These are phyloP conservation scores for Yamadazyma tumulicola DNA, from an alignment of 805 yeast species.

Conservation along the genomic window DNA sequence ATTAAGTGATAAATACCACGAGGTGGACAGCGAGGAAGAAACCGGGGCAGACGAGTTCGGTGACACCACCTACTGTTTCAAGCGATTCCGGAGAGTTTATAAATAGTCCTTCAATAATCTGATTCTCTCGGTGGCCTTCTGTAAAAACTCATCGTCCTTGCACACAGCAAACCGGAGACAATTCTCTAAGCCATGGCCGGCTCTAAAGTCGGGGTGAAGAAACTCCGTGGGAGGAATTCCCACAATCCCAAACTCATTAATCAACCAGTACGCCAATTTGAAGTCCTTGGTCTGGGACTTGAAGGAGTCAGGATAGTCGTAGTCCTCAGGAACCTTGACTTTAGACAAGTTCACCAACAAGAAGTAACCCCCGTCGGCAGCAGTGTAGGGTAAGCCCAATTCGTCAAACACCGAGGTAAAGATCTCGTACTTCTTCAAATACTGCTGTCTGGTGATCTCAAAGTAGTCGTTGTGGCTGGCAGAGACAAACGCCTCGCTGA, in stretches of 20 bases:
- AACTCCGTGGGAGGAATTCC: slow-evolving; percentile 98
- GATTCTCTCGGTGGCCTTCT: slow-evolving; percentile 77
- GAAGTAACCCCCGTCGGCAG: slow-evolving; percentile 92
- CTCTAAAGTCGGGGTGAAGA: slow-evolving; percentile 57
- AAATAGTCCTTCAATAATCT: slow-evolving; percentile 63
- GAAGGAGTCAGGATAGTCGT: slow-evolving; percentile 67
- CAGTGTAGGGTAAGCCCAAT: slow-evolving; percentile 82
- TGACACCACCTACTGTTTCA: slow-evolving; percentile 54
- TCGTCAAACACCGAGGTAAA: slow-evolving; percentile 81
- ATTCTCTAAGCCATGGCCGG: slow-evolving; percentile 72
- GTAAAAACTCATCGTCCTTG: slow-evolving; percentile 79
- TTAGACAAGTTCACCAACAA: slow-evolving; percentile 83
- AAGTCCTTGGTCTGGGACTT: slow-evolving; percentile 75
- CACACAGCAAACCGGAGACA: slow-evolving; percentile 93
- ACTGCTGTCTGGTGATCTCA: slow-evolving; percentile 62
- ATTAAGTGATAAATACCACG: slow-evolving; percentile 38
- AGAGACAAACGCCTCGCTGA: slow-evolving; percentile 67
- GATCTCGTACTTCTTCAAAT: slow-evolving; percentile 67
- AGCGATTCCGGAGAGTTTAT: slow-evolving; percentile 17
- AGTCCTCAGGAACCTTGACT: slow-evolving; percentile 73
- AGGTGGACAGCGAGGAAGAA: slow-evolving; percentile 41
- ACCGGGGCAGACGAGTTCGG: slow-evolving; percentile 88
- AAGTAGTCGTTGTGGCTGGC: slow-evolving; percentile 68
- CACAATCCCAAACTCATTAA: slow-evolving; percentile 89
- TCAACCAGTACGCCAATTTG: slow-evolving; percentile 87